These are phyloP conservation scores for Fomes fomentarius DNA, from an alignment of 1,284 basidiomycete species.

Conservation along the genomic window DNA sequence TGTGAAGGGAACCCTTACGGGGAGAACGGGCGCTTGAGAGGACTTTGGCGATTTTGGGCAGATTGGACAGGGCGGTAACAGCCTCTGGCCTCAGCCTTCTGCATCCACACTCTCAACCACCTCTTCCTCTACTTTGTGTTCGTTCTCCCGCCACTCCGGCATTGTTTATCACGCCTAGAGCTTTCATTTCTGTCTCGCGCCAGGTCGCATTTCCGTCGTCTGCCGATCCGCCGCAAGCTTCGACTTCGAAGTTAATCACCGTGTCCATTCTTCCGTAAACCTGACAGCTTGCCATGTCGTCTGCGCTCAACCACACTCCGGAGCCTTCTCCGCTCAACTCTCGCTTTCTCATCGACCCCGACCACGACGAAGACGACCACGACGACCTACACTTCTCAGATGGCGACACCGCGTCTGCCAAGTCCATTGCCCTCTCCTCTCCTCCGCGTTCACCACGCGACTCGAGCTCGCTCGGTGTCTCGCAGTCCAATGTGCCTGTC, in stretches of 20 bases:
- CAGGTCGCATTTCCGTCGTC: conserved; percentile 1
- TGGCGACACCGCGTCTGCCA: conserved; percentile 79
- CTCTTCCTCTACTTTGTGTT: not conserved
- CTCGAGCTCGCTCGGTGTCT: conserved; percentile 43
- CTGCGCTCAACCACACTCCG: conserved; percentile 16
- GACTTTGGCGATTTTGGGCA: conserved; percentile 10
- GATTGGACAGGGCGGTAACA: conserved; percentile 9
- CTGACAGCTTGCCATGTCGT: conserved; percentile 17
- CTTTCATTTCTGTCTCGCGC: not conserved
- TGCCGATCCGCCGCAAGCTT: not conserved
- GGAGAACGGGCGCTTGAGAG: conserved; percentile 1
- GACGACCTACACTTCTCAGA: conserved; percentile 43
- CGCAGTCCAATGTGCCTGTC: conserved; percentile 21
- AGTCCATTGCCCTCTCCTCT: conserved; percentile 74
- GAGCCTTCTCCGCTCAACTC: conserved; percentile 28
- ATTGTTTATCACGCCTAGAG: not conserved
- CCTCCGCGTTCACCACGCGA: conserved; percentile 38
- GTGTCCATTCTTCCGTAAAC: not conserved
- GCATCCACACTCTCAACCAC: not conserved
- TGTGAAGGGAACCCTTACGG: conserved; percentile 4
- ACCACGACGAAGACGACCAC: conserved; percentile 24
- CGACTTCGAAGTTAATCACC: not conserved
- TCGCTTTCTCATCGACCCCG: conserved; percentile 31
- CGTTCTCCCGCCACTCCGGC: not conserved
- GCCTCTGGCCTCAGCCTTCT: conserved; percentile 1